These are phyloP conservation scores for Wickerhamomyces hampshirensis DNA, from an alignment of 805 yeast genomes.

Conservation along the genomic window DNA sequence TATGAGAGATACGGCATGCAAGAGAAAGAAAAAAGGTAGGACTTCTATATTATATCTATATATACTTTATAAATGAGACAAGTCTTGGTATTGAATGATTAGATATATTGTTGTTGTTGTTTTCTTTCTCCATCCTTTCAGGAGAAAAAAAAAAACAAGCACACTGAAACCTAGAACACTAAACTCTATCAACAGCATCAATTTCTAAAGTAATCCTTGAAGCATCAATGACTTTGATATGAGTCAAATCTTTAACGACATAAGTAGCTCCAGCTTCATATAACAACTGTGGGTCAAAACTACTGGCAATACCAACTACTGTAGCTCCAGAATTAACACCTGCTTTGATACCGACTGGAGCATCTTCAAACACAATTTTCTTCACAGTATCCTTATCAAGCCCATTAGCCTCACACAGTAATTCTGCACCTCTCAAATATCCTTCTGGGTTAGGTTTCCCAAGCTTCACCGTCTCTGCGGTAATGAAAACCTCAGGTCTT, in stretches of 20 bases:
- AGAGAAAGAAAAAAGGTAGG: slow-evolving; percentile 1
- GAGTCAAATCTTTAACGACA: slow-evolving; percentile 65
- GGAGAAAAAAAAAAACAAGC: too few relatives aligned
- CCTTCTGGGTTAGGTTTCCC: slow-evolving; percentile 92
- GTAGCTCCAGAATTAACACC: slow-evolving; percentile 83
- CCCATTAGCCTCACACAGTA: slow-evolving; percentile 40
- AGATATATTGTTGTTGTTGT: too few relatives aligned
- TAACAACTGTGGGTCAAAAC: slow-evolving; percentile 48
- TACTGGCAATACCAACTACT: slow-evolving; percentile 79
- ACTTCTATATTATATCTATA: neutral
- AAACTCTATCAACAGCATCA: slow-evolving; percentile 17
- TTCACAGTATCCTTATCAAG: slow-evolving; percentile 33
- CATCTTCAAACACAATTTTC: slow-evolving; percentile 78
- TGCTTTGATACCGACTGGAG: slow-evolving; percentile 85
- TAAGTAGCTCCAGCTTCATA: slow-evolving; percentile 76
- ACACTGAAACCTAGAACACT: too few relatives aligned
- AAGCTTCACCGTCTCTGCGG: slow-evolving; percentile 73
- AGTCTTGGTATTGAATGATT: too few relatives aligned
- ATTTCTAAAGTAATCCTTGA: slow-evolving; percentile 19
- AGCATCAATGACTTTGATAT: slow-evolving; percentile 23
- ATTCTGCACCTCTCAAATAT: slow-evolving; percentile 40
- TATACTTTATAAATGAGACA: neutral
- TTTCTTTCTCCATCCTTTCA: neutral
- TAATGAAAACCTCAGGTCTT: slow-evolving; percentile 71
- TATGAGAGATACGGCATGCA: slow-evolving; percentile 43